Evolutionary conservation across 345 rosid genomes (phyloP), one percentile per base, ranked within the genome.

Genomic region (Pelargonium nanum): DNA sequence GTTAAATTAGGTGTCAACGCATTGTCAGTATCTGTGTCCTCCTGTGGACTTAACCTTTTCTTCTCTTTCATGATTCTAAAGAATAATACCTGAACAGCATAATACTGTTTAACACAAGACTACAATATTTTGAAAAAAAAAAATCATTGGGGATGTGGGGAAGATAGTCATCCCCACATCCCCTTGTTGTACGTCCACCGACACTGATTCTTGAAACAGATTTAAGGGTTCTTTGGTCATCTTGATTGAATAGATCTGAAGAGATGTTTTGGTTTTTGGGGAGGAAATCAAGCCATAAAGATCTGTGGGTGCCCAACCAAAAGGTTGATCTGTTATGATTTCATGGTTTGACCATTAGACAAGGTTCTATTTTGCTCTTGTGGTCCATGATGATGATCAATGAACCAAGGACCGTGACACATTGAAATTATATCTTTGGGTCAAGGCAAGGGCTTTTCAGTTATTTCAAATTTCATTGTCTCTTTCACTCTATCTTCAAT

Each of bases 141-240:
- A 40, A 40, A 40, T 9, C 6, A 40, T 17, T 9, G 45, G 48
- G 45, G 48, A 9, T 40, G 48, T 40, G 48, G 48, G 48, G 48
- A 40, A n/a, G 48, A 40, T 40, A 40, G 48, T 40, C 48, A 0
- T 40, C 48, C 45, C 48, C 48, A 40, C 48, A 40, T 6, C 53
- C 40, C 16, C 30, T 44, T 60, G 60, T 40, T 66, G 74, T 70
- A 64, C 24, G 65, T 65, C 67, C 55, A 74, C 74, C 71, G 74
- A 75, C 78, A 70, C 72, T 67, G 6, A 16, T 53, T 28, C 40
- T 59, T n/a, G 45, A 60, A 55, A 40, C n/a, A 20, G 19, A 23
- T 34, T 34, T 22, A 40, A 12, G 48, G 48, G 48, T 12, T 2
- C 15, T 5, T 44, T 26, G 61, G 71, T 30, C 61, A 32, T 62